A percentile compares a stretch with the other conserved stretches of the same genome.
Conservation (phyloP, 495 filamentous ascomycete genomes). For the Talaromyces liani region DNA sequence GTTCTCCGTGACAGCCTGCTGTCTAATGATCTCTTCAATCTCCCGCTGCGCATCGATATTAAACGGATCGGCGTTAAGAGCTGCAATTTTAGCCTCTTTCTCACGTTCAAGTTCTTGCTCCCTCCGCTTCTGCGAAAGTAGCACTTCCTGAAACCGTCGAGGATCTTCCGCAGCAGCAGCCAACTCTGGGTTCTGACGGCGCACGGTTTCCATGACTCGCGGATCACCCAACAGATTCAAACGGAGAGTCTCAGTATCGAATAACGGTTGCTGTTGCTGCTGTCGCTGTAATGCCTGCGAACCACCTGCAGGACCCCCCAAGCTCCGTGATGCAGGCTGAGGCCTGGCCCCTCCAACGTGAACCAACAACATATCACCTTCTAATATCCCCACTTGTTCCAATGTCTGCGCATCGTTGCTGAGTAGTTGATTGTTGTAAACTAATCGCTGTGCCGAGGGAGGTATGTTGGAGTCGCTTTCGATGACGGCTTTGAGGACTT, state of each 20-base stretch:
- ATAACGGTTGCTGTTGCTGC: slow-evolving; percentile 30
- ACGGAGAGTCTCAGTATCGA: slow-evolving; percentile 76
- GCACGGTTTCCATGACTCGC: slow-evolving; percentile 57
- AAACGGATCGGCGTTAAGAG: slow-evolving; percentile 87
- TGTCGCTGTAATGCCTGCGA: slow-evolving; percentile 18
- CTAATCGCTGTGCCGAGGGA: slow-evolving; percentile 49
- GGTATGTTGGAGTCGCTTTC: slow-evolving; percentile 52
- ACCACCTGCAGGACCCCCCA: slow-evolving; percentile 20
- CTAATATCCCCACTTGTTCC: slow-evolving; percentile 68
- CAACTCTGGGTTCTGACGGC: slow-evolving; percentile 63
- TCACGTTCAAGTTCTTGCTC: slow-evolving; percentile 63
- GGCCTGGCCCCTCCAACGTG: slow-evolving; percentile 48
- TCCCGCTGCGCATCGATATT: slow-evolving; percentile 82
- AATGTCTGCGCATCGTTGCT: slow-evolving; percentile 70
- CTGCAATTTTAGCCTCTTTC: slow-evolving; percentile 69
- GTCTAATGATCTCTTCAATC: slow-evolving; percentile 94
- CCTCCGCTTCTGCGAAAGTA: slow-evolving; percentile 53
- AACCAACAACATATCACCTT: slow-evolving; percentile 89
- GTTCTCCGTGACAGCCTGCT: slow-evolving; percentile 89
- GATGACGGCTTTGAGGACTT: slow-evolving; percentile 79
- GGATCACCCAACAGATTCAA: slow-evolving; percentile 78
- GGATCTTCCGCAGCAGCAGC: slow-evolving; percentile 73
- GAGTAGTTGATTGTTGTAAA: slow-evolving; percentile 83
- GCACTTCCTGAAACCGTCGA: slow-evolving; percentile 63
- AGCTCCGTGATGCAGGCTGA: slow-evolving; percentile 28